Conservation (phyloP, 2,329 filamentous ascomycete species). For the Tolypocladium endophyticum region DNA sequence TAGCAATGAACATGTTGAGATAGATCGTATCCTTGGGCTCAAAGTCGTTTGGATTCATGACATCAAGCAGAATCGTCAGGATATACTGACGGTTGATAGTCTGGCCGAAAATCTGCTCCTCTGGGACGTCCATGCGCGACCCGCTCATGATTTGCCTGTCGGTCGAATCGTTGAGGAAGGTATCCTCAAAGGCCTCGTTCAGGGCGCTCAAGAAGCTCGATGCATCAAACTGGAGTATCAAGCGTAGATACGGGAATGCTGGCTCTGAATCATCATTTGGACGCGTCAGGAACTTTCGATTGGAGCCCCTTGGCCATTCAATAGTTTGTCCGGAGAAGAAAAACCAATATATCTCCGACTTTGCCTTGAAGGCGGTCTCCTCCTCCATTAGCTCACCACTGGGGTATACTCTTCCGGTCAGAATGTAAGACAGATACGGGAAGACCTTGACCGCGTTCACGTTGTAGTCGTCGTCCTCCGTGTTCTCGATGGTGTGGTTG, state of each 20-base stretch:
- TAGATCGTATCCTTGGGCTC: constrained; percentile 77
- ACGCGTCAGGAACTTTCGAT: constrained; percentile 50
- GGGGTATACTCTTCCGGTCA: constrained; percentile 87
- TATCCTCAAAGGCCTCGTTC: constrained; percentile 95
- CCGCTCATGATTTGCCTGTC: constrained; percentile 49
- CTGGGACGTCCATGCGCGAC: constrained; percentile 39
- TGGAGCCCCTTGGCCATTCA: constrained; percentile 59
- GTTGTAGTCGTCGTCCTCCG: constrained; percentile 50
- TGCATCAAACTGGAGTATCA: constrained; percentile 80
- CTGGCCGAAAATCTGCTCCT: constrained; percentile 56
- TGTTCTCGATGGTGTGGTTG: constrained; percentile 40
- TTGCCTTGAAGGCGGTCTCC: constrained; percentile 62
- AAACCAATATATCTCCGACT: constrained; percentile 85
- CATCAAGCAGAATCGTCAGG: constrained; percentile 78
- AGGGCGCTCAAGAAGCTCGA: constrained; percentile 88
- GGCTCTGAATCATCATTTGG: constrained; percentile 49
- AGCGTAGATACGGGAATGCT: constrained; percentile 74
- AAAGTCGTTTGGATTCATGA: constrained; percentile 75
- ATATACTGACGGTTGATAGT: constrained; percentile 88
- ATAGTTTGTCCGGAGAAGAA: constrained; percentile 78
- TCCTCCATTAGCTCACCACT: constrained; percentile 68
- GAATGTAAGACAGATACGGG: constrained; percentile 82
- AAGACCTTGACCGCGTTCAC: constrained; percentile 83
- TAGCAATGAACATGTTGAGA: constrained; percentile 95
- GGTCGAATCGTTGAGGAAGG: constrained; percentile 75